Evolutionary conservation across 2,329 filamentous ascomycete genomes (phyloP), one percentile per base, ranked within the genome.

Genomic region (Lasiodiplodia gonubiensis): DNA sequence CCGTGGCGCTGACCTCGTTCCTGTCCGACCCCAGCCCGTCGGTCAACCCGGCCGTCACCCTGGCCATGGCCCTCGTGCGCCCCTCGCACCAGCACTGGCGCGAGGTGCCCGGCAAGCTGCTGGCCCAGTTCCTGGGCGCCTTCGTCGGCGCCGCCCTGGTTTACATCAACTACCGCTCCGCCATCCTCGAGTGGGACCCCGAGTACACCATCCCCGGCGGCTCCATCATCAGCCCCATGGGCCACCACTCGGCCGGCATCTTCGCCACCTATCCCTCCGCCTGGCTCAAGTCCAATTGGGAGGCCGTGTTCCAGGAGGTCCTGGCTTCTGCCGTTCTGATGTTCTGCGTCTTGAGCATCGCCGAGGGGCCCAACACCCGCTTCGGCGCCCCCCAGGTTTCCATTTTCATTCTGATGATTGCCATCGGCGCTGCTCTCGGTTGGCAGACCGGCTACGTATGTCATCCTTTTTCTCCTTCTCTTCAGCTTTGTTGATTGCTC

Each of bases 381-480:
- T 73, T 75, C 39, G 73, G 68, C 52, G 72, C 72, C 68, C 54
- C 74, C 75, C 57, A 78, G 78, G 69, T 78, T 73, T 75, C 78
- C 6, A 78, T 92, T 4, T 90, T 92, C 78, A 91, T 92, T 77
- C 80, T 92, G 59, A 88, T 92, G 69, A 92, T 92, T 73, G 90
- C 89, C 5, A 88, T 92, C 25, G 90, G 90, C 25, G 88, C 88
- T 33, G 90, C 88, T 74, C 92, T 91, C 72, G 90, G 90, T 8
- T 92, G 89, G 89, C 86, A 92, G 76, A 93, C 90, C 1, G 75
- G 75, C 48, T 77, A 77, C 4, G 74, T 73, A 53, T 8, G 60
- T 48, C 7, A 21, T 18, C 10, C 0, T 27, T 33, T 14, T 30
- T 27, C 7, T 33, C 8, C 8, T 33, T 30, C 30, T 30, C 3